phyloP scores from a whole-genome alignment of 2,329 filamentous ascomycete species.

The Phyllosticta citribraziliensis region DNA sequence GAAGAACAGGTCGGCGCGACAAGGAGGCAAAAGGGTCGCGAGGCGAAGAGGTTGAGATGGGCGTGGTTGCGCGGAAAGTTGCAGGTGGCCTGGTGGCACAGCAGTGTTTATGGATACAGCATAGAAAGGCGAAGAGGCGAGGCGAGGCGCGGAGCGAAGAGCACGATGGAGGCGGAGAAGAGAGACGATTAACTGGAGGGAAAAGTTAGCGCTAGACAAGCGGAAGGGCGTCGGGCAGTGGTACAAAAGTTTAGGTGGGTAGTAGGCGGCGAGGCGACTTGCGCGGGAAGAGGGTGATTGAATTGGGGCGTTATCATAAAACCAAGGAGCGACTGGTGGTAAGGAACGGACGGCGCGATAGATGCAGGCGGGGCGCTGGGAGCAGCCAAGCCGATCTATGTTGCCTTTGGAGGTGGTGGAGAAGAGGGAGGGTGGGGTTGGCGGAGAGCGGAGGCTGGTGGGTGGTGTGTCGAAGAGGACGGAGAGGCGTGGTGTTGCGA shows the following conservation, averaged over 20 bases:
- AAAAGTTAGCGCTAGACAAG: background rate
- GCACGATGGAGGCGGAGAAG: background rate
- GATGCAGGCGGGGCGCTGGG: constrained; percentile 3
- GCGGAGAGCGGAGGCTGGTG: background rate
- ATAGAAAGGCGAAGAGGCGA: background rate
- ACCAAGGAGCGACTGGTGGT: constrained; percentile 2
- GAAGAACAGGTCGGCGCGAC: background rate
- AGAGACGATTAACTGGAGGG: constrained; percentile 10
- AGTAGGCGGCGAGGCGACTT: background rate
- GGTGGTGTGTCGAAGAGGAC: constrained; percentile 6
- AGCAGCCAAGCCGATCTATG: constrained; percentile 3
- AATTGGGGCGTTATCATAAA: background rate
- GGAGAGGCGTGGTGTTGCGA: background rate
- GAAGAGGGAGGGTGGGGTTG: background rate
- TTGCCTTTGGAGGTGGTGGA: constrained; percentile 4
- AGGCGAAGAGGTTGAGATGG: background rate
- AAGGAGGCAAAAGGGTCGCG: constrained; percentile 1
- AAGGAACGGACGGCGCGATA: constrained; percentile 10
- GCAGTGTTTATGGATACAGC: background rate
- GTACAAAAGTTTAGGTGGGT: constrained; percentile 4
- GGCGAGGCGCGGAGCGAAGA: background rate
- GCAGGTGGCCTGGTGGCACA: background rate
- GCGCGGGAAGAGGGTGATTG: background rate
- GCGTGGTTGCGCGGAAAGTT: background rate
- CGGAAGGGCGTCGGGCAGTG: background rate